A percentile compares a stretch with the other conserved stretches of the same genome.
Evolutionary conservation across 169 alveolate genomes (phyloP).

Genomic region (Eimeria sp.): DNA sequence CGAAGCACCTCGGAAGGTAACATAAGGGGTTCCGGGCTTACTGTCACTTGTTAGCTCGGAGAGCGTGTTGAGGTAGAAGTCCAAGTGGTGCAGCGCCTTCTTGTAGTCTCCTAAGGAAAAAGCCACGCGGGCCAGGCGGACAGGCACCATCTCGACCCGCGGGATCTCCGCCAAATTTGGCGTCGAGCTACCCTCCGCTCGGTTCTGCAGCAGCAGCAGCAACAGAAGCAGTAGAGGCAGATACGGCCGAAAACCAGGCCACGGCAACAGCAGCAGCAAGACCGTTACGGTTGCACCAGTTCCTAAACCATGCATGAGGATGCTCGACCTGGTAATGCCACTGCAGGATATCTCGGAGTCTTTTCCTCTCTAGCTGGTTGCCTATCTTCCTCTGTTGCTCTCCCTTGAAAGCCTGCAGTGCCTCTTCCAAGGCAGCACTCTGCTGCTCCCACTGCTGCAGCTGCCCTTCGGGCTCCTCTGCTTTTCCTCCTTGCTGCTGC

Average conservation of each 20-base stretch:
- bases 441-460: slow-evolving; percentile 74
- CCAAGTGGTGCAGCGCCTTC: slow-evolving; percentile 76
- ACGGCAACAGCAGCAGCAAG: neutral
- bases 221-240: neutral
- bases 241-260: neutral
- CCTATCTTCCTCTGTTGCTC: slow-evolving; percentile 82
- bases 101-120: slow-evolving; percentile 73
- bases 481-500: slow-evolving; percentile 54
- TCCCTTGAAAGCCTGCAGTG: slow-evolving; percentile 77
- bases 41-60: slow-evolving; percentile 80
- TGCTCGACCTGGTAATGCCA: slow-evolving; percentile 71
- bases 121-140: slow-evolving; percentile 76
- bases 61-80: slow-evolving; percentile 76
- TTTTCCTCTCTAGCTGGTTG: slow-evolving; percentile 74
- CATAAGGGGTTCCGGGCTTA: slow-evolving; percentile 10
- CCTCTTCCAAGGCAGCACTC: slow-evolving; percentile 68
- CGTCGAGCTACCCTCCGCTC: slow-evolving; percentile 54
- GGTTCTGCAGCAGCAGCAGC: slow-evolving; percentile 40
- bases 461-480: slow-evolving; percentile 51
- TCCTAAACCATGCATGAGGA: neutral
- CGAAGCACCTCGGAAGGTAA: neutral
- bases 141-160: slow-evolving; percentile 70
- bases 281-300: neutral
- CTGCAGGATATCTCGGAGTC: slow-evolving; percentile 64
- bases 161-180: slow-evolving; percentile 65